phyloP scores from a whole-genome alignment of 768 basidiomycete genomes.

The Tephrocybe sp. region DNA sequence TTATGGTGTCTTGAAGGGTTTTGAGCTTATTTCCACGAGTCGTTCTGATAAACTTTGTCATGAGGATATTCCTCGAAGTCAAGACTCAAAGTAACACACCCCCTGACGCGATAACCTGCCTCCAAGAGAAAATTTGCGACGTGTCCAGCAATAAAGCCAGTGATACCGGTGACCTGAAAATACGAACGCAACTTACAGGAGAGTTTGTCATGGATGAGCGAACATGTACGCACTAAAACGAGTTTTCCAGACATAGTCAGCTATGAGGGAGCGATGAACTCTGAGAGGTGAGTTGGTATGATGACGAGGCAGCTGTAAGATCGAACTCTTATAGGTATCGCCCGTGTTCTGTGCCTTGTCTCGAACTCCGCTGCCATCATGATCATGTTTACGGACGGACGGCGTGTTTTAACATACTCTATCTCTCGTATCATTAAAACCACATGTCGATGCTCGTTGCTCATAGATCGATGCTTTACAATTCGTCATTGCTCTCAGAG shows the following conservation, averaged over 20 bases:
- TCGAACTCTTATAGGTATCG: too few relatives aligned
- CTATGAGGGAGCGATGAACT: too few relatives aligned
- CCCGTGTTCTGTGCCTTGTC: too few relatives aligned
- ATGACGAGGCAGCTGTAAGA: too few relatives aligned
- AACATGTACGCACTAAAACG: slow-evolving; percentile 14
- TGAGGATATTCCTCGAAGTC: background rate
- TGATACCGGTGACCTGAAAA: slow-evolving; percentile 39
- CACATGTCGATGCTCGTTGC: too few relatives aligned
- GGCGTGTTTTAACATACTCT: too few relatives aligned
- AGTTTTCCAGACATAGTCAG: slow-evolving; percentile 24
- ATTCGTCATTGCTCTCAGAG: too few relatives aligned
- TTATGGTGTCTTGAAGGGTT: slow-evolving; percentile 19
- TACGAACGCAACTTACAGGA: background rate
- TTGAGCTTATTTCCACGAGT: slow-evolving; percentile 31
- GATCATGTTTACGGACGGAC: too few relatives aligned
- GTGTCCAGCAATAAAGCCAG: slow-evolving; percentile 41
- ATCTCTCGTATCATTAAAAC: too few relatives aligned
- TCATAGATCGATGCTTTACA: too few relatives aligned
- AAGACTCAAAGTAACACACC: slow-evolving; percentile 24
- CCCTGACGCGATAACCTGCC: slow-evolving; percentile 39
- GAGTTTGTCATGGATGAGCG: background rate
- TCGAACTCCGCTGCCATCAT: too few relatives aligned
- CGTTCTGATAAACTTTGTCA: slow-evolving; percentile 21
- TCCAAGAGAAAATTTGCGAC: slow-evolving; percentile 32
- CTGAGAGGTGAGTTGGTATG: too few relatives aligned